A percentile compares a stretch with the other conserved stretches of the same genome.
phyloP scores from a whole-genome alignment of 192 early-diverging fungal genomes.

The Coemansia sp. region DNA sequence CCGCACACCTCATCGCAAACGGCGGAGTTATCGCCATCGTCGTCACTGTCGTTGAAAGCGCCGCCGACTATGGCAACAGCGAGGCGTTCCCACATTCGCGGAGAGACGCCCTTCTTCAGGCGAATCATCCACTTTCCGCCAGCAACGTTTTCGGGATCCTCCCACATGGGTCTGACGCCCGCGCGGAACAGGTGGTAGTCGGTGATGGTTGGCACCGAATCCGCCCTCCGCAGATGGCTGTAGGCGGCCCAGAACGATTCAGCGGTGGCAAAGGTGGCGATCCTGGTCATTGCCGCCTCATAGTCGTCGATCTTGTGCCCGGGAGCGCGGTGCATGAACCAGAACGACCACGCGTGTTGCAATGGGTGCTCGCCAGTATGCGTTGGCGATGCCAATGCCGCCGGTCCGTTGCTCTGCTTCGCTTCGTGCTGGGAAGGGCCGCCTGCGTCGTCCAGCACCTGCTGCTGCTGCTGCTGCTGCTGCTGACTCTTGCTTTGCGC shows the following conservation, averaged over 20 bases:
- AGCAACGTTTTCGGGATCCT: constrained; percentile 79
- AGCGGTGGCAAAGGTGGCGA: constrained; percentile 78
- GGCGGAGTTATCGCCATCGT: constrained; percentile 86
- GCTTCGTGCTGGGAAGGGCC: too few relatives aligned
- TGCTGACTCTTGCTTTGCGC: constrained; percentile 1
- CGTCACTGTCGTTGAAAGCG: constrained; percentile 76
- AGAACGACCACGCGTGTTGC: constrained; percentile 85
- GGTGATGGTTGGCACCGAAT: constrained; percentile 80
- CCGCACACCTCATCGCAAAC: constrained; percentile 90
- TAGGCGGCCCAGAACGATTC: constrained; percentile 81
- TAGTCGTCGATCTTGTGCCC: constrained; percentile 87
- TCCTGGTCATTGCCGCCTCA: constrained; percentile 81
- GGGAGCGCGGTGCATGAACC: constrained; percentile 92
- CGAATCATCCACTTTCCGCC: constrained; percentile 97
- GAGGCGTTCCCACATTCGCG: constrained; percentile 89
- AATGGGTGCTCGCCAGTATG: constrained; percentile 60
- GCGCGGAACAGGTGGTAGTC: constrained; percentile 95
- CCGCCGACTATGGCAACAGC: constrained; percentile 89
- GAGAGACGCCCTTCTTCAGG: constrained; percentile 88
- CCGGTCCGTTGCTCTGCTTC: too few relatives aligned
- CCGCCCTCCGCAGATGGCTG: constrained; percentile 78
- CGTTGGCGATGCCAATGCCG: not conserved
- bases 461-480: constrained; percentile 1
- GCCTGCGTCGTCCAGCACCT: not conserved
- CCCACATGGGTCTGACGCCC: constrained; percentile 94